These are phyloP conservation scores for Pistacia atlantica DNA, from an alignment of 345 rosid species.

Conservation along the genomic window DNA sequence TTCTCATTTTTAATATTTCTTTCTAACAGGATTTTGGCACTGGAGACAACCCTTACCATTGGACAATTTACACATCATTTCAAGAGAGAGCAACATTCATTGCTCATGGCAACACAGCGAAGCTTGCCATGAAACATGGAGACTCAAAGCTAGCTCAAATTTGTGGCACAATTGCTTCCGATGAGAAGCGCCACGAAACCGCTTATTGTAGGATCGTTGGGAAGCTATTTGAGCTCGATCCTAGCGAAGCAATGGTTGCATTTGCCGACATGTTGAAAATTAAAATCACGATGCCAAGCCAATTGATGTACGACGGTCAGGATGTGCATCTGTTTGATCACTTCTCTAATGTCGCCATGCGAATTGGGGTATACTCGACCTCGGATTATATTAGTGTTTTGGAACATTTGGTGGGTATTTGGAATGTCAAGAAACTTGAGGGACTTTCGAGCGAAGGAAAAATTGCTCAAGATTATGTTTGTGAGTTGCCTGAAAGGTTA, in stretches of 20 bases:
- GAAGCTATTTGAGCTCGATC: conserved; percentile 45
- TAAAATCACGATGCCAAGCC: conserved; percentile 40
- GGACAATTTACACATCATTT: conserved; percentile 44
- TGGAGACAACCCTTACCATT: conserved; percentile 40
- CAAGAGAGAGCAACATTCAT: conserved; percentile 18
- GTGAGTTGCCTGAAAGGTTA: conserved; percentile 11
- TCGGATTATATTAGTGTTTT: conserved; percentile 35
- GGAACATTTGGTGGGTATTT: conserved; percentile 34
- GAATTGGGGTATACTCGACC: conserved; percentile 38
- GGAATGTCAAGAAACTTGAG: conserved; percentile 13
- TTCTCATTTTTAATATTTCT: background rate
- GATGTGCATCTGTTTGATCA: conserved; percentile 33
- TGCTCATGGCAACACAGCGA: conserved; percentile 40
- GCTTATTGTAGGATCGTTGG: conserved; percentile 39
- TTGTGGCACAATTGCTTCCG: conserved; percentile 14
- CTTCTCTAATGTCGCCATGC: conserved; percentile 33
- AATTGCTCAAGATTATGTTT: conserved; percentile 33
- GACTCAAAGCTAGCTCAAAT: conserved; percentile 37
- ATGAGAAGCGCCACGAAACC: conserved; percentile 44
- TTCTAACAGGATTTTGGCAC: conserved; percentile 26
- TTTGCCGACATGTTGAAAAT: conserved; percentile 49
- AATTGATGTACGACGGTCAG: conserved; percentile 37
- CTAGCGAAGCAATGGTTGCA: conserved; percentile 2
- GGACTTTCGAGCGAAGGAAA: conserved; percentile 35
- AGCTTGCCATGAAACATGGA: conserved; percentile 39